Percentiles rank a stretch among this genome's conserved stretches.
phyloP scores from a whole-genome alignment of 805 yeast genomes.

The Kuraishia molischiana region DNA sequence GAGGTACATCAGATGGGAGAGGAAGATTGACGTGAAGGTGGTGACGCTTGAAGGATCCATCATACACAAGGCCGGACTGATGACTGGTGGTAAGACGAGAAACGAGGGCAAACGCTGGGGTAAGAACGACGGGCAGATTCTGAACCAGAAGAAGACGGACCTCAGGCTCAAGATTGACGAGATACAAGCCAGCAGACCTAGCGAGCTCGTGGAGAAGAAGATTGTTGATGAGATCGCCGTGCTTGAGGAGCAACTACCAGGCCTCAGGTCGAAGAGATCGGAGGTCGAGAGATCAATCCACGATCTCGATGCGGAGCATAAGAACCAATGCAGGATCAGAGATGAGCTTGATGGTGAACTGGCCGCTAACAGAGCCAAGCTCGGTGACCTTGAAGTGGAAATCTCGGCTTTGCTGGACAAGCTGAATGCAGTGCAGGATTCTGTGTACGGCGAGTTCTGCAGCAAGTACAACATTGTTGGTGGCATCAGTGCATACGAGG shows the following conservation, averaged over 20 bases:
- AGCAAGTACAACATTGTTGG: constrained; percentile 35
- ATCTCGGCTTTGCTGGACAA: constrained; percentile 1
- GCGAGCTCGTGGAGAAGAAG: constrained; percentile 44
- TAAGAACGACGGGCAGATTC: constrained; percentile 49
- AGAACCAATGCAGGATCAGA: constrained; percentile 27
- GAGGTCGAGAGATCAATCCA: constrained; percentile 17
- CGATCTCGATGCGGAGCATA: constrained; percentile 34
- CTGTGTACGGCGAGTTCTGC: constrained; percentile 47
- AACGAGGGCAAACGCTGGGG: constrained; percentile 57
- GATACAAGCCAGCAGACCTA: constrained; percentile 34
- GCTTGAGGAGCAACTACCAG: constrained; percentile 25
- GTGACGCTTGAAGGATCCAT: constrained; percentile 81
- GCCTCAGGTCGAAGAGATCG: constrained; percentile 16
- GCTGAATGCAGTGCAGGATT: constrained; percentile 24
- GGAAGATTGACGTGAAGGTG: constrained; percentile 46
- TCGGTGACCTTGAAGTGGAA: constrained; percentile 14
- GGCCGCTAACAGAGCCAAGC: constrained; percentile 12
- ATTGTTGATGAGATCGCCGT: constrained; percentile 45
- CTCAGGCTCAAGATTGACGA: constrained; percentile 35
- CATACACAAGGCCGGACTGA: constrained; percentile 76
- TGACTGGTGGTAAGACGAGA: constrained; percentile 82
- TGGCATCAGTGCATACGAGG: constrained; percentile 60
- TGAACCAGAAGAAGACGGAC: constrained; percentile 41
- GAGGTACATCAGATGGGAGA: constrained; percentile 59
- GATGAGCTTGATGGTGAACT: constrained; percentile 14